Conservation (phyloP, 768 basidiomycete species). For the Suillus hirtellus region DNA sequence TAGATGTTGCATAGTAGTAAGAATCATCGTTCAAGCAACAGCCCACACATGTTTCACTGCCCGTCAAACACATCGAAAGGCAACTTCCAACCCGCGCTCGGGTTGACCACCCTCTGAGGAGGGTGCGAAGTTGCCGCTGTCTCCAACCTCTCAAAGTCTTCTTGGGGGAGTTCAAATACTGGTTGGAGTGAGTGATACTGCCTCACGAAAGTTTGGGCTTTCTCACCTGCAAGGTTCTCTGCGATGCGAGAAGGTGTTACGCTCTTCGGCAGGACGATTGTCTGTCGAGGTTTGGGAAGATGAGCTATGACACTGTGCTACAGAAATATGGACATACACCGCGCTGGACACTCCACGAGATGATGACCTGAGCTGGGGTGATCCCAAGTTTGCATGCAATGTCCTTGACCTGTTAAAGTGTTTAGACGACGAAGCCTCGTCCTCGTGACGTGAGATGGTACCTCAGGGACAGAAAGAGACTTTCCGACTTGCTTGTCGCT, state of each 20-base stretch:
- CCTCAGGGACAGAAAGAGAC: constrained; percentile 59
- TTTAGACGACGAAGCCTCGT: background rate
- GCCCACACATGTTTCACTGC: constrained; percentile 19
- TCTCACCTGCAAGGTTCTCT: constrained; percentile 68
- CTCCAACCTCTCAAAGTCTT: constrained; percentile 43
- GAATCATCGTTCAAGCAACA: background rate
- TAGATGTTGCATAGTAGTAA: background rate
- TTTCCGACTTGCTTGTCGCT: constrained; percentile 57
- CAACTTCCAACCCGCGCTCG: constrained; percentile 60
- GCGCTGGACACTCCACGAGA: constrained; percentile 77
- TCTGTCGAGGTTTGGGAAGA: constrained; percentile 35
- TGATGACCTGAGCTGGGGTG: constrained; percentile 73
- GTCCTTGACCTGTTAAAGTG: constrained; percentile 42
- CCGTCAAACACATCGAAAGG: constrained; percentile 64
- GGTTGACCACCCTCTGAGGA: constrained; percentile 57
- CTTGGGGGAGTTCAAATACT: constrained; percentile 38
- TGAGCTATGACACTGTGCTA: background rate
- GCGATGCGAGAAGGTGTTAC: constrained; percentile 66
- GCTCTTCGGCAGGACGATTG: constrained; percentile 75
- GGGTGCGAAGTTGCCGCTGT: constrained; percentile 45
- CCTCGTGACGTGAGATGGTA: constrained; percentile 15
- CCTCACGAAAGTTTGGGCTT: background rate
- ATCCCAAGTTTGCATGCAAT: constrained; percentile 65
- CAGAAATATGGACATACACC: constrained; percentile 46
- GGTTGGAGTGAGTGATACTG: background rate